Evolutionary conservation across 1,284 basidiomycete genomes (phyloP), one percentile per base, ranked within the genome.

Genomic region (Austroboletus novae-zelandiae): DNA sequence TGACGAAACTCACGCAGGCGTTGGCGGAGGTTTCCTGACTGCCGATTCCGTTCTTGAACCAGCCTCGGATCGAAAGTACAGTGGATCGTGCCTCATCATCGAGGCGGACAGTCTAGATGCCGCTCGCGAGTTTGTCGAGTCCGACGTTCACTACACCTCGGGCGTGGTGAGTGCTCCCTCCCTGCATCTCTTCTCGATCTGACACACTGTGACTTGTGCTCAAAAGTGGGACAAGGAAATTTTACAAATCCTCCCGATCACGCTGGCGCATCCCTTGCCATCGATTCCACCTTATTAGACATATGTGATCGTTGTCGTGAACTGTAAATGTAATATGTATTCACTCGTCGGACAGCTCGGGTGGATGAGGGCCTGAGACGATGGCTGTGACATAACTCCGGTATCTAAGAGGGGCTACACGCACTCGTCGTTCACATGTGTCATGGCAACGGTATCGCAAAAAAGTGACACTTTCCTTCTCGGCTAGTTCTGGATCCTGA

Each of bases 141-240:
- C 55, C 3, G 81, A 84, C 55, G 58, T 80, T 8, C 83, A 82
- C 57, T 81, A 78, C 61, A 78, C 68, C 34, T 58, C 65, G 29
- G 73, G 73, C n/a, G 82, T 84, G 53, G 82, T 83, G 55, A 68
- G 81, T 71, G 3, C 50, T 42, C 29, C 43, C 13, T 20, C 20
- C 18, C 5, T 11, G 3, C 34, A 13, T 23, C 20, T 40, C 31
- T 18, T 31, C 42, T 27, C 15, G 17, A n/a, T 14, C 5, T 27
- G n/a, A 18, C 27, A 40, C 52, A 4, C 8, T 17, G n/a, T 45
- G 44, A 48, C 40, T 40, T 41, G 41, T 40, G 18, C 31, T 36
- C 23, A 40, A 40, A 32, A 64, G 72, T 73, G 71, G 71, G 72
- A 71, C 50, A 68, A 59, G 50, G 73, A 77, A 45, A 71, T 68